These are phyloP conservation scores for Grigorovia jiainica DNA, from an alignment of 805 yeast species.

Conservation along the genomic window DNA sequence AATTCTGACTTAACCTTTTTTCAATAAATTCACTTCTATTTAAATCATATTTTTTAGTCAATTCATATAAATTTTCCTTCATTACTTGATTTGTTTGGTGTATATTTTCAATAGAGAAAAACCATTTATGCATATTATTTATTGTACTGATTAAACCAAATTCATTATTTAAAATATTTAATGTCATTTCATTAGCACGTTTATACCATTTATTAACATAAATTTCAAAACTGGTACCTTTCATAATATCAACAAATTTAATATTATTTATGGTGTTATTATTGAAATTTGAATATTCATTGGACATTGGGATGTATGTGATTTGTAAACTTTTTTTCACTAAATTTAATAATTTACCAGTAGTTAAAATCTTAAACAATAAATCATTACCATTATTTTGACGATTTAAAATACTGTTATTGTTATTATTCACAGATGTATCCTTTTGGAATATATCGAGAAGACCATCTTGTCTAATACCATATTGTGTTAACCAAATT, in stretches of 20 bases:
- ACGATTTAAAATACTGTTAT: neutral
- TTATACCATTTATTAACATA: constrained; percentile 52
- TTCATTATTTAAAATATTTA: constrained; percentile 51
- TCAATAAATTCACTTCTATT: constrained; percentile 4
- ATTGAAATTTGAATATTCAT: constrained; percentile 10
- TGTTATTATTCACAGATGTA: constrained; percentile 34
- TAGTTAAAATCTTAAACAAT: constrained; percentile 50
- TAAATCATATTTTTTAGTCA: constrained; percentile 19
- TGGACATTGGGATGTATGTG: constrained; percentile 12
- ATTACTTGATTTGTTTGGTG: constrained; percentile 18
- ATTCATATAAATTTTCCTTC: constrained; percentile 18
- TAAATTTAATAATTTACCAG: constrained; percentile 80
- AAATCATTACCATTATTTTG: constrained; percentile 4
- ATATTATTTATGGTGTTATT: neutral
- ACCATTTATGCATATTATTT: constrained; percentile 43
- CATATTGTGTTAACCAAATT: constrained; percentile 67
- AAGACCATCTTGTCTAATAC: constrained; percentile 65
- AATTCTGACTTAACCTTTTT: constrained; percentile 27
- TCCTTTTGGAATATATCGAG: constrained; percentile 47
- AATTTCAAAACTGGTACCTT: constrained; percentile 39
- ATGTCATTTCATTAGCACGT: constrained; percentile 55
- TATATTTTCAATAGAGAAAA: constrained; percentile 32
- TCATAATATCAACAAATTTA: constrained; percentile 14
- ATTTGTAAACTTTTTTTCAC: constrained; percentile 27
- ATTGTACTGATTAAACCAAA: constrained; percentile 44